These are phyloP conservation scores for Poterioochromonas sp. DNA, from an alignment of 352 stramenopile species.

Conservation along the genomic window DNA sequence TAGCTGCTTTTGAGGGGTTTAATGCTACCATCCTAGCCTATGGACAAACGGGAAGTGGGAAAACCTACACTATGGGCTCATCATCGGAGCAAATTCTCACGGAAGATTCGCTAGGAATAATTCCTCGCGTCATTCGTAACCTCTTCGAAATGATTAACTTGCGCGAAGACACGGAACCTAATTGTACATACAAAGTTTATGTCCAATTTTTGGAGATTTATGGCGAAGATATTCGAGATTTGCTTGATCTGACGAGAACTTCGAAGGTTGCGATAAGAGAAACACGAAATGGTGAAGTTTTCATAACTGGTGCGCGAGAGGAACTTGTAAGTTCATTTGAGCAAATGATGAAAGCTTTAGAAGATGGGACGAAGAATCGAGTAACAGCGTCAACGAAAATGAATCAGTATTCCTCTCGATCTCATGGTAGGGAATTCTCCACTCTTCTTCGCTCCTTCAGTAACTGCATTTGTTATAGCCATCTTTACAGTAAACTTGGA, in stretches of 20 bases:
- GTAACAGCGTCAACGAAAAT: slow-evolving; percentile 76
- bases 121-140: slow-evolving; percentile 64
- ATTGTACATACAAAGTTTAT: slow-evolving; percentile 50
- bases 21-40: slow-evolving; percentile 89
- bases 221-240: slow-evolving; percentile 73
- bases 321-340: slow-evolving; percentile 58
- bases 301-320: slow-evolving; percentile 59
- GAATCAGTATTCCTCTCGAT: slow-evolving; percentile 81
- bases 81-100: slow-evolving; percentile 46
- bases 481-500: slow-evolving; percentile 38
- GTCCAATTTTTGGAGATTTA: slow-evolving; percentile 83
- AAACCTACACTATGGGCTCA: slow-evolving; percentile 87
- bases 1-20: slow-evolving; percentile 77
- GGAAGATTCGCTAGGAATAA: slow-evolving; percentile 61
- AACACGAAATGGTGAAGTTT: slow-evolving; percentile 68
- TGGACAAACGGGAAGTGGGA: slow-evolving; percentile 82
- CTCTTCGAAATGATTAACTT: slow-evolving; percentile 44
- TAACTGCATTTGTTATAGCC: slow-evolving; percentile 44
- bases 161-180: slow-evolving; percentile 43
- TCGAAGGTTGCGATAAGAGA: slow-evolving; percentile 51
- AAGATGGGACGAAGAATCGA: slow-evolving; percentile 66
- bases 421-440: slow-evolving; percentile 58
- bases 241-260: slow-evolving; percentile 54
- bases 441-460: not conserved
- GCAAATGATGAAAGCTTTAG: slow-evolving; percentile 65